Conservation (phyloP, 305 asterid genomes). For the Ruellia speciosa region DNA sequence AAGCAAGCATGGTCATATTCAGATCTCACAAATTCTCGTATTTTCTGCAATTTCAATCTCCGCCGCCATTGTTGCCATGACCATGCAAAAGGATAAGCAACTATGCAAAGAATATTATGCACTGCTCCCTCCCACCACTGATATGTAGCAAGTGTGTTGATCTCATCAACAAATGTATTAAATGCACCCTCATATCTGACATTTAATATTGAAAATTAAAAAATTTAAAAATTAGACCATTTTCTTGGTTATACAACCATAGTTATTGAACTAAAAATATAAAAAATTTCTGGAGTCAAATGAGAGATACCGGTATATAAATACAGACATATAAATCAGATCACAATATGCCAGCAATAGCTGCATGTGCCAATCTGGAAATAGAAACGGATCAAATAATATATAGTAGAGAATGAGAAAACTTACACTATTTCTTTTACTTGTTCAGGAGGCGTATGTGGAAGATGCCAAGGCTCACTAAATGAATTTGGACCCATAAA, state of each 20-base stretch:
- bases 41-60: conserved; percentile 73
- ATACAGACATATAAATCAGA: background rate
- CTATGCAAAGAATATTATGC: conserved; percentile 69
- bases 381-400: background rate
- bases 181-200: conserved; percentile 93
- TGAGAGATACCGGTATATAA: conserved; percentile 13
- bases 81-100: conserved; percentile 94
- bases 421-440: conserved; percentile 88
- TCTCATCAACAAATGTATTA: conserved; percentile 84
- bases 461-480: conserved; percentile 97
- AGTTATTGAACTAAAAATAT: conserved; percentile 5
- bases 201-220: conserved; percentile 7
- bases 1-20: conserved; percentile 97
- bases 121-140: conserved; percentile 99
- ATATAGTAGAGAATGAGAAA: conserved; percentile 8
- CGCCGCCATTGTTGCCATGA: conserved; percentile 99
- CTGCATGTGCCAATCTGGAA: background rate
- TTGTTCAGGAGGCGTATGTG: conserved; percentile 93
- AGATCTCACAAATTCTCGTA: conserved; percentile 92
- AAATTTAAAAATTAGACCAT: background rate
- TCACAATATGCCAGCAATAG: background rate
- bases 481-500: conserved; percentile 88
- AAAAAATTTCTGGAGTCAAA: conserved; percentile 3
- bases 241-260: conserved; percentile 3
- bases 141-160: conserved; percentile 79